Conservation (phyloP, 192 early-diverging fungal genomes). For the Glomus cerebriforme region DNA sequence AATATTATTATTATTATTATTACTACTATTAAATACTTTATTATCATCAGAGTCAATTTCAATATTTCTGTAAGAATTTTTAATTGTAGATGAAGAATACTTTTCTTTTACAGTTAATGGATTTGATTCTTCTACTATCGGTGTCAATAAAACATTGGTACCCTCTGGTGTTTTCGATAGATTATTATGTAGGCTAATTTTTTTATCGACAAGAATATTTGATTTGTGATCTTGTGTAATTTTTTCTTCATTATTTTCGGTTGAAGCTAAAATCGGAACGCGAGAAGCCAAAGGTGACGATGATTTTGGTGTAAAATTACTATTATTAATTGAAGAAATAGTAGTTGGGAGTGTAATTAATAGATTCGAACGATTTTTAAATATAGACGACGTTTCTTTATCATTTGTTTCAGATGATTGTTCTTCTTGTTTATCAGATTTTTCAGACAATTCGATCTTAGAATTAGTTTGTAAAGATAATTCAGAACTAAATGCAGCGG, state of each 20-base stretch:
- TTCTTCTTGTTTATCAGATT: not conserved
- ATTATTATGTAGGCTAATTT: not conserved
- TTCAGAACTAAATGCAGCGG: slow-evolving; percentile 1
- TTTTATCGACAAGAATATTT: not conserved
- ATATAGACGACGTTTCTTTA: not conserved
- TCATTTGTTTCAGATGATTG: not conserved
- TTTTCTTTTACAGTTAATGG: not conserved
- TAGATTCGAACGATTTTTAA: not conserved
- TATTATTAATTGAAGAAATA: not conserved
- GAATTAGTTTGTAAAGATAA: too few species aligned
- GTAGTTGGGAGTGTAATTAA: too few species aligned
- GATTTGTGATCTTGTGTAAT: not conserved
- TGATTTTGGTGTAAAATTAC: slow-evolving; percentile 16
- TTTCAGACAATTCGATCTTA: not conserved
- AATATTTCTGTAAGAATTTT: too few species aligned
- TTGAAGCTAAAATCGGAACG: slow-evolving; percentile 8
- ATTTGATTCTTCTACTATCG: slow-evolving; percentile 19
- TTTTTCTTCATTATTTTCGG: not conserved
- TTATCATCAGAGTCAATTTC: not conserved
- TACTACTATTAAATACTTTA: not conserved
- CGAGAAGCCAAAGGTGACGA: slow-evolving; percentile 15
- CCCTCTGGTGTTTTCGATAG: not conserved
- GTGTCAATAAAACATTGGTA: not conserved
- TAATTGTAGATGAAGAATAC: too few species aligned
- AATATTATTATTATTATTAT: too few species aligned